Evolutionary conservation across 2,329 filamentous ascomycete genomes (phyloP), one percentile per base, ranked within the genome.

Genomic region (Botrytis paeoniae): DNA sequence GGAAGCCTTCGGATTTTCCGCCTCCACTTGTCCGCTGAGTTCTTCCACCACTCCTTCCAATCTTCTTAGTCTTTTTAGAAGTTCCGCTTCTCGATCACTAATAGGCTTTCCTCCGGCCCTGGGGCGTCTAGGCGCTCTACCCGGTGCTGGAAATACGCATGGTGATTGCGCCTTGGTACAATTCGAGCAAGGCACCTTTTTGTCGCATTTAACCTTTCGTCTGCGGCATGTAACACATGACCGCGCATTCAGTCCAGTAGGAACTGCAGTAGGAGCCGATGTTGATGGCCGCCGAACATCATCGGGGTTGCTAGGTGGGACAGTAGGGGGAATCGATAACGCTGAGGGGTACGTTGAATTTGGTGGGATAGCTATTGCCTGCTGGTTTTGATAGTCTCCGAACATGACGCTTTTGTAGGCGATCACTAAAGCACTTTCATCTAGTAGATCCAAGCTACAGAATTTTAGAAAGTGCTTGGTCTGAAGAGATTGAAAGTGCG

Each of bases 21-120:
- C 63, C 39, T 81, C 80, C 4, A 91, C 86, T 81, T 91, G 89
- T 10, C 89, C 87, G 80, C 89, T 91, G 69, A 91, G 81, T 76
- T 91, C 89, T 80, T 91, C 88, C 25, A 95, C 92, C 41, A 95
- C 93, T 62, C 91, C 91, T 80, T 95, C 92, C 39, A 95, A 82
- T 80, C 92, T 91, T 75, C 89, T 85, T 80, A 95, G 80, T 20
- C 92, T 85, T 81, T 93, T 92, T 81, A 94, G 85, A 74, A 95
- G 83, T 83, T 94, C 92, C 60, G 87, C 83, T 81, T 91, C 89
- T 63, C 89, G 85, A 79, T 90, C 88, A 78, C 86, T 90, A 72
- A 88, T 87, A 70, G 85, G 73, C 64, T 79, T 87, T 78, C 91
- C 91, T 9, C 89, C 88, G 63, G 91, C 87, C 79, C 91, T 92